Percentiles rank a stretch among this genome's conserved stretches.
Evolutionary conservation across 108 stramenopile species (phyloP).

Genomic region (Cyclotella cryptica): DNA sequence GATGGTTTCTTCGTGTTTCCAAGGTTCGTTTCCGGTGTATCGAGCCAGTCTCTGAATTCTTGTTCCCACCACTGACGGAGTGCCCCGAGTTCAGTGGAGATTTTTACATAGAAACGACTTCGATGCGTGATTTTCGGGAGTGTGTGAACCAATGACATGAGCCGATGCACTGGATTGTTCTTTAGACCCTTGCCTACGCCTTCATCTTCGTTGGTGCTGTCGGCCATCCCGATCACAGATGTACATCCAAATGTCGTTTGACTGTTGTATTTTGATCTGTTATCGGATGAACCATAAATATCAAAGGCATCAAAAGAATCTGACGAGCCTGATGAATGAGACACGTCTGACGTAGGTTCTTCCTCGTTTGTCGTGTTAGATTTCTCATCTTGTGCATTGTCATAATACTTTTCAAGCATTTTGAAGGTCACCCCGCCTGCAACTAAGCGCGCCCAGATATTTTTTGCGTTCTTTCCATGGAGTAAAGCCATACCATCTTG

Average conservation of each 20-base stretch:
- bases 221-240: slow-evolving; percentile 17
- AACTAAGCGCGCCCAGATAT: slow-evolving; percentile 35
- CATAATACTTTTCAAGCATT: neutral
- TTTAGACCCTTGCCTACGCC: neutral
- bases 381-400: neutral
- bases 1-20: neutral
- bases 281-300: slow-evolving; percentile 7
- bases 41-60: slow-evolving; percentile 26
- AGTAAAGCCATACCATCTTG: slow-evolving; percentile 32
- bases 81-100: slow-evolving; percentile 26
- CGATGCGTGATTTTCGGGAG: slow-evolving; percentile 31
- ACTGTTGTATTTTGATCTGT: slow-evolving; percentile 21
- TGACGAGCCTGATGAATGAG: slow-evolving; percentile 37
- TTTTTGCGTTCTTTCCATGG: slow-evolving; percentile 42
- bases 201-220: neutral
- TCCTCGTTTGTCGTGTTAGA: neutral
- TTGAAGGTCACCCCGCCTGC: slow-evolving; percentile 22
- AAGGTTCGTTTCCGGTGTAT: slow-evolving; percentile 1
- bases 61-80: slow-evolving; percentile 36
- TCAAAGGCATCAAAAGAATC: slow-evolving; percentile 21
- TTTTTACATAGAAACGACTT: slow-evolving; percentile 24
- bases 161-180: slow-evolving; percentile 19
- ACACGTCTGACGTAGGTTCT: slow-evolving; percentile 27
- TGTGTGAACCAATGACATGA: slow-evolving; percentile 40
- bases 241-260: slow-evolving; percentile 22